These are phyloP conservation scores for Chytridium lagenaria DNA, from an alignment of 371 early-diverging fungal species.

Conservation along the genomic window DNA sequence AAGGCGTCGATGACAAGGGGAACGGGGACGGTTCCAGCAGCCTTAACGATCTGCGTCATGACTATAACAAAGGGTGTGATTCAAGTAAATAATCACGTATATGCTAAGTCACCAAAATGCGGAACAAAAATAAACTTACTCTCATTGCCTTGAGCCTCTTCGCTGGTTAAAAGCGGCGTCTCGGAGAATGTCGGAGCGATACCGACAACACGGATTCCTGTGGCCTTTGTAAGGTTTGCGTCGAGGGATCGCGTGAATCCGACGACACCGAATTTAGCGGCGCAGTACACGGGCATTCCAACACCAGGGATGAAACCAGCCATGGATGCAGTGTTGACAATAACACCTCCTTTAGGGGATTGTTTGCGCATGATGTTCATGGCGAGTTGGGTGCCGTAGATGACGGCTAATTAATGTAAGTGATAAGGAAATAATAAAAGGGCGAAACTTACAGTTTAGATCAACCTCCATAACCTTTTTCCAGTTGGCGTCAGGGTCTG, in stretches of 20 bases:
- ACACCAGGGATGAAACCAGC: slow-evolving; percentile 72
- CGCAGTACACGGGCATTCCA: slow-evolving; percentile 76
- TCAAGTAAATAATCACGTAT: neutral
- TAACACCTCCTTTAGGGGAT: slow-evolving; percentile 60
- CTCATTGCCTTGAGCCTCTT: slow-evolving; percentile 48
- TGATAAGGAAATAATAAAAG: neutral
- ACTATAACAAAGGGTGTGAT: neutral
- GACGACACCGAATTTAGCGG: slow-evolving; percentile 80
- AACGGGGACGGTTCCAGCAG: slow-evolving; percentile 50
- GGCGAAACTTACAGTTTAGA: slow-evolving; percentile 43
- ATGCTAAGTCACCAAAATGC: neutral
- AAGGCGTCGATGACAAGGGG: slow-evolving; percentile 71
- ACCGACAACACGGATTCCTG: slow-evolving; percentile 73
- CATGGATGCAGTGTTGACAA: slow-evolving; percentile 80
- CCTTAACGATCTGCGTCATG: neutral
- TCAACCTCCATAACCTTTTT: slow-evolving; percentile 70
- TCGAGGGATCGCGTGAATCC: slow-evolving; percentile 67
- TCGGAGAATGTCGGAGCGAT: slow-evolving; percentile 78
- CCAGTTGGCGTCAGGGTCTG: slow-evolving; percentile 46
- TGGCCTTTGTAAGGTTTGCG: slow-evolving; percentile 44
- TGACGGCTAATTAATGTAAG: slow-evolving; percentile 51
- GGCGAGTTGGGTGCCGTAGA: slow-evolving; percentile 75
- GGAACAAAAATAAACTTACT: slow-evolving; percentile 24
- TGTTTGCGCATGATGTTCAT: slow-evolving; percentile 63
- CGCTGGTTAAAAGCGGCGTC: slow-evolving; percentile 42